These are phyloP conservation scores for Collybia sordida DNA, from an alignment of 768 basidiomycete species.

Conservation along the genomic window DNA sequence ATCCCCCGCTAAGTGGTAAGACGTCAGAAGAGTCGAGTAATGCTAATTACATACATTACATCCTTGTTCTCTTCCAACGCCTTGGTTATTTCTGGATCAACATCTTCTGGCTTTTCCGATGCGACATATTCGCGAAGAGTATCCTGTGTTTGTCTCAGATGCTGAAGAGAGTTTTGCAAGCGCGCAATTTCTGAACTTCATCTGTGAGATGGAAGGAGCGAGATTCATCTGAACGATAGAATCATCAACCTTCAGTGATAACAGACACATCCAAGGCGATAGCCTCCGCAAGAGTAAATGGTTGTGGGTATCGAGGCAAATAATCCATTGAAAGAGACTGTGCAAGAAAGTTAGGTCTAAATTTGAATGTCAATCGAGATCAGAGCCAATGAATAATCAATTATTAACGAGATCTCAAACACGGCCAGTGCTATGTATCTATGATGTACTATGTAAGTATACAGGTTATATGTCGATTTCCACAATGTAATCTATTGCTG, in stretches of 20 bases:
- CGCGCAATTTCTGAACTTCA: constrained; percentile 65
- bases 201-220: constrained; percentile 1
- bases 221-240: neutral
- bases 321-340: constrained; percentile 52
- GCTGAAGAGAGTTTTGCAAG: constrained; percentile 67
- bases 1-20: too few relatives aligned
- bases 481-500: constrained; percentile 4
- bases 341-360: neutral
- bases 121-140: constrained; percentile 48
- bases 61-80: constrained; percentile 71
- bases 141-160: constrained; percentile 61
- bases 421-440: neutral
- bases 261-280: constrained; percentile 60
- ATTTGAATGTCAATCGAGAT: neutral
- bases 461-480: neutral
- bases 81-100: constrained; percentile 57
- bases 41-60: constrained; percentile 55
- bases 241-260: constrained; percentile 64
- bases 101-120: constrained; percentile 28
- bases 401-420: neutral
- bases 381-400: neutral
- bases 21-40: constrained; percentile 2
- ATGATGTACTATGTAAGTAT: neutral
- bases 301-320: constrained; percentile 65
- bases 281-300: constrained; percentile 71